A percentile compares a stretch with the other conserved stretches of the same genome.
Conservation (phyloP, 495 filamentous ascomycete species). For the Penicillium manginii region DNA sequence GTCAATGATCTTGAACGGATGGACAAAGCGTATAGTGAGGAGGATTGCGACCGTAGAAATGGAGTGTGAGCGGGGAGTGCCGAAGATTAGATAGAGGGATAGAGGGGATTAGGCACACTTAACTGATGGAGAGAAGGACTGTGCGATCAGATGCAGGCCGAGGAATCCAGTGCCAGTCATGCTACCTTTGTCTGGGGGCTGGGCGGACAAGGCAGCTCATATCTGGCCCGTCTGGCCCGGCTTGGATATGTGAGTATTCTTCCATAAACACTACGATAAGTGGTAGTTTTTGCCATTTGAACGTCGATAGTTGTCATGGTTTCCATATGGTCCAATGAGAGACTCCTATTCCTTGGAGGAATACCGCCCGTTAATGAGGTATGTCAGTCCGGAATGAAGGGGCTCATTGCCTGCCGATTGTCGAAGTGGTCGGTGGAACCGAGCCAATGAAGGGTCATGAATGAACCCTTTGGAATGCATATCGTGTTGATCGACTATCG, state of each 20-base stretch:
- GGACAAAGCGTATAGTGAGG: not conserved
- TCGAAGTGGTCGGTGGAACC: slow-evolving; percentile 1
- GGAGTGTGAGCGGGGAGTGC: not conserved
- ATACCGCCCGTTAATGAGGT: slow-evolving; percentile 14
- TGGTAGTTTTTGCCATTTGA: not conserved
- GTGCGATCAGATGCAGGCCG: slow-evolving; percentile 11
- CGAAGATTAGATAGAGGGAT: slow-evolving; percentile 9
- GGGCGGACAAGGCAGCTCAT: slow-evolving; percentile 12
- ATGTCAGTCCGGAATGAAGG: slow-evolving; percentile 29
- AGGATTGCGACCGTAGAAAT: not conserved
- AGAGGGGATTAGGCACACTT: slow-evolving; percentile 14
- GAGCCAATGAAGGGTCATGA: not conserved
- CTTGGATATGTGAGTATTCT: slow-evolving; percentile 8
- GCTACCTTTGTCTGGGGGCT: slow-evolving; percentile 2
- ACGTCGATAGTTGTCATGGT: slow-evolving; percentile 1
- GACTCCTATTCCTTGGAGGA: not conserved
- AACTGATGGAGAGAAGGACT: slow-evolving; percentile 16
- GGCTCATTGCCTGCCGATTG: not conserved
- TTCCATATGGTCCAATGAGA: not conserved
- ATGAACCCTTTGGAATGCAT: slow-evolving; percentile 12
- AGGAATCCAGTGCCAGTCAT: slow-evolving; percentile 15
- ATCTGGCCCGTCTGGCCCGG: slow-evolving; percentile 7
- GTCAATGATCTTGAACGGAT: not conserved
- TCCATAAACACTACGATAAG: not conserved
- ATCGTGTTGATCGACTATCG: not conserved